phyloP scores from a whole-genome alignment of 345 rosid genomes.

The Stellera chamaejasme region DNA sequence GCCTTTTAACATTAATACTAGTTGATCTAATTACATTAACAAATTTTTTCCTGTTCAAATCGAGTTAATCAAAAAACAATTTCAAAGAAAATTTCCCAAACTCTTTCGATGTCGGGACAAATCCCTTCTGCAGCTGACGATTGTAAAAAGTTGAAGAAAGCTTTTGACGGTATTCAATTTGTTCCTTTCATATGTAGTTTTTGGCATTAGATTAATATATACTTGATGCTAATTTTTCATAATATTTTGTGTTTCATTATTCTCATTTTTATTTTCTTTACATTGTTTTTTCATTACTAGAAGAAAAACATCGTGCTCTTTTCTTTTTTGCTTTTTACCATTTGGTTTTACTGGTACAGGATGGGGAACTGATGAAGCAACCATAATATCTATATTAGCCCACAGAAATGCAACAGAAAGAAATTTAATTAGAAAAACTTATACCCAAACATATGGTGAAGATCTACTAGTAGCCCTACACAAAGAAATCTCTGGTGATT shows the following conservation, averaged over 20 bases:
- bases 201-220: no score
- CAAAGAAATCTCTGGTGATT: conserved; percentile 76
- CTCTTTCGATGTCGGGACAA: conserved; percentile 46
- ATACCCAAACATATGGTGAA: conserved; percentile 54
- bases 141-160: conserved; percentile 77
- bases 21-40: no score
- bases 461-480: conserved; percentile 67
- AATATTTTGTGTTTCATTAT: no score
- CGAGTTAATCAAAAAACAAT: no score
- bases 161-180: conserved; percentile 47
- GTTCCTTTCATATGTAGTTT: no score
- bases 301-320: background rate
- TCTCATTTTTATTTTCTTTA: no score
- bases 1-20: no score
- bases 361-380: conserved; percentile 81
- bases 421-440: conserved; percentile 41
- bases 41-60: no score
- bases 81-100: conserved; percentile 38
- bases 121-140: conserved; percentile 81
- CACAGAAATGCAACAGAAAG: conserved; percentile 75
- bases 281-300: no score
- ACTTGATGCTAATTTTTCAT: no score
- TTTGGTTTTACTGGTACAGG: conserved; percentile 30
- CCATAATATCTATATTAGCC: conserved; percentile 73
- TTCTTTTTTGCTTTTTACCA: background rate